Evolutionary conservation across 331 rosid species (phyloP), one percentile per base, ranked within the genome.

Genomic region (Phaseolus coccineus): DNA sequence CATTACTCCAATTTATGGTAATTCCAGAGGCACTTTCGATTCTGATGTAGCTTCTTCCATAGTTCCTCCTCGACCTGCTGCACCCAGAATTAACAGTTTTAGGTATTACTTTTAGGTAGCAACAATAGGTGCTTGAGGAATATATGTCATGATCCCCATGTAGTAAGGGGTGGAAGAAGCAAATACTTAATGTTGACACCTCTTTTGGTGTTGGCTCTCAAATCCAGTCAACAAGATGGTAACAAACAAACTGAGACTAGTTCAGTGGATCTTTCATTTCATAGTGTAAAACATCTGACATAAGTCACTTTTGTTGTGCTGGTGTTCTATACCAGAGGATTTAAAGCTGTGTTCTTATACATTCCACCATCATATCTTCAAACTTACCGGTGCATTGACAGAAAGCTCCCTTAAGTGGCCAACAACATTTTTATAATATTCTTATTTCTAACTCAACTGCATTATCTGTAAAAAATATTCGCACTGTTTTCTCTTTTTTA

Each of bases 1-100:
- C 80, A 74, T 90, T 5, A 62, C 81, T 82, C 98, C 98, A 40
- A 83, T 94, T 37, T 92, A 92, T 42, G 97, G 97, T 37, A 85
- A 78, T 63, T 77, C 84, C 3, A 77, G 68, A 61, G 72, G 46
- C 4, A 74, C 80, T 15, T 64, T 58, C 28, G 64, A 81, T 71
- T 40, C n/a, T 51, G 68, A 79, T 15, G 86, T 77, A 58, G 64
- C 87, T 12, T 87, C 86, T 69, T 78, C 83, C 22, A 77, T 39
- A 57, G 55, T 83, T 73, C 96, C 98, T 76, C 91, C 88, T 77
- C 88, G 97, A 65, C 97, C 96, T 3, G 71, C 3, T 40, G 97
- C 97, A 3, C 84, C 25, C 3, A 90, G 98, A 85, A 59, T 88
- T 63, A 93, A 89, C 69, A 84, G 97, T 78, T 37, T 81, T 24